A percentile compares a stretch with the other conserved stretches of the same genome.
phyloP scores from a whole-genome alignment of 192 early-diverging fungal genomes.

The Anaeromyces robustus region DNA sequence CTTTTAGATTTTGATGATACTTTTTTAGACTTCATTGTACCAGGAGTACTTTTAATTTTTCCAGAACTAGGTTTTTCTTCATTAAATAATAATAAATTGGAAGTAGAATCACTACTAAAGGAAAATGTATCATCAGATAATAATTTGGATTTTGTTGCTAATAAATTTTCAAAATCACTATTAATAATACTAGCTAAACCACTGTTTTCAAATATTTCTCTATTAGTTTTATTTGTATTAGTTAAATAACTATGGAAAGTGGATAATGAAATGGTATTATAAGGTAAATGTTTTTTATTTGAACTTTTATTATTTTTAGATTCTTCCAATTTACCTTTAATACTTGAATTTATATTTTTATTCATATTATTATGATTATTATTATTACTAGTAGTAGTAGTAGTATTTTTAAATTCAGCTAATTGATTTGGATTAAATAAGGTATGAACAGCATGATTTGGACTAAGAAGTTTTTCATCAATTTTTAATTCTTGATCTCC shows the following conservation, averaged over 20 bases:
- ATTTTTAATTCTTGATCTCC: too few species aligned
- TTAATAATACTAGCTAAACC: neutral
- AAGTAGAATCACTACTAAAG: neutral
- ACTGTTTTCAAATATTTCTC: neutral
- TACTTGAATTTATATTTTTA: too few species aligned
- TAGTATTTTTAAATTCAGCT: too few species aligned
- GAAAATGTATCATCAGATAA: neutral
- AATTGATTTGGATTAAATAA: too few species aligned
- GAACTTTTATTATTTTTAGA: neutral
- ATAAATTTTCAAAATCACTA: neutral
- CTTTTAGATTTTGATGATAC: too few species aligned
- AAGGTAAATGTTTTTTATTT: neutral
- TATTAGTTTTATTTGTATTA: neutral
- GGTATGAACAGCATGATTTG: too few species aligned
- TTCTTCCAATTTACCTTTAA: neutral
- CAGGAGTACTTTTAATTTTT: too few species aligned
- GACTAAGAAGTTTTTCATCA: too few species aligned
- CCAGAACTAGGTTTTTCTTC: too few species aligned
- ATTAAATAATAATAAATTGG: neutral
- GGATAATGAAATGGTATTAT: neutral
- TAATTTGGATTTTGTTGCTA: neutral
- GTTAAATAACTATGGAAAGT: neutral
- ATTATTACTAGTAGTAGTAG: too few species aligned
- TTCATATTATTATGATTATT: too few species aligned
- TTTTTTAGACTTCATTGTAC: too few species aligned